A percentile compares a stretch with the other conserved stretches of the same genome.
These are phyloP conservation scores for Colletotrichum paranaense DNA, from an alignment of 2,329 filamentous ascomycete species.

Conservation along the genomic window DNA sequence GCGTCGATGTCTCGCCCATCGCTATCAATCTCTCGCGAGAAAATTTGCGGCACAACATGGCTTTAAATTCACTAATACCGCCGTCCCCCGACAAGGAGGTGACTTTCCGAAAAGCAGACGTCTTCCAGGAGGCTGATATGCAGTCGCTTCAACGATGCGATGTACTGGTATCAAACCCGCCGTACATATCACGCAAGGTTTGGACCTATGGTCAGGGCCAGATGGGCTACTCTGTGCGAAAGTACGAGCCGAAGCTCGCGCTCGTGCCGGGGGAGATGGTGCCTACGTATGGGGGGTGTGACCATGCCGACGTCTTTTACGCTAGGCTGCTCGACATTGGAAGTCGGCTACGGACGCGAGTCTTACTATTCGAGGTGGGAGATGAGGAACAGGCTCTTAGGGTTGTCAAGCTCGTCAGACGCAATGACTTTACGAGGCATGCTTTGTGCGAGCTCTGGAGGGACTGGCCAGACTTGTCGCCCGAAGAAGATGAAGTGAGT, in stretches of 20 bases:
- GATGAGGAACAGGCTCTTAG: conserved; percentile 75
- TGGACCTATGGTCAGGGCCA: conserved; percentile 53
- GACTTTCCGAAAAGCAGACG: conserved; percentile 59
- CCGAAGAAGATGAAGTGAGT: conserved; percentile 42
- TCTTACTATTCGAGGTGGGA: conserved; percentile 78
- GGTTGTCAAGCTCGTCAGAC: conserved; percentile 63
- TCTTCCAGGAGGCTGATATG: conserved; percentile 58
- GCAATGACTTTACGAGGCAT: conserved; percentile 41
- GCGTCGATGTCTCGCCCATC: conserved; percentile 76
- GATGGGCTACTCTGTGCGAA: conserved; percentile 79
- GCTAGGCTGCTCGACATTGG: conserved; percentile 70
- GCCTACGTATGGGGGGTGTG: conserved; percentile 45
- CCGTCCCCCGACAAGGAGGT: conserved; percentile 44
- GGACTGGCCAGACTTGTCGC: conserved; percentile 67
- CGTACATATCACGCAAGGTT: conserved; percentile 78
- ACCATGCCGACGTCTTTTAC: conserved; percentile 72
- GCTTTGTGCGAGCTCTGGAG: conserved; percentile 75
- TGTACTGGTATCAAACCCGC: conserved; percentile 88
- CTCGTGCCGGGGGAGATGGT: conserved; percentile 67
- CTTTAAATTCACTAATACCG: conserved; percentile 38
- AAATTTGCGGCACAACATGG: conserved; percentile 69
- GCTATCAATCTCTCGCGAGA: conserved; percentile 74
- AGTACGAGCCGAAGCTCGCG: conserved; percentile 83
- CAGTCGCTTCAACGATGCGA: conserved; percentile 56
- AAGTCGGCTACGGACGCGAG: conserved; percentile 56